phyloP scores from a whole-genome alignment of 73 alveolate genomes.

The Breviolum minutum region DNA sequence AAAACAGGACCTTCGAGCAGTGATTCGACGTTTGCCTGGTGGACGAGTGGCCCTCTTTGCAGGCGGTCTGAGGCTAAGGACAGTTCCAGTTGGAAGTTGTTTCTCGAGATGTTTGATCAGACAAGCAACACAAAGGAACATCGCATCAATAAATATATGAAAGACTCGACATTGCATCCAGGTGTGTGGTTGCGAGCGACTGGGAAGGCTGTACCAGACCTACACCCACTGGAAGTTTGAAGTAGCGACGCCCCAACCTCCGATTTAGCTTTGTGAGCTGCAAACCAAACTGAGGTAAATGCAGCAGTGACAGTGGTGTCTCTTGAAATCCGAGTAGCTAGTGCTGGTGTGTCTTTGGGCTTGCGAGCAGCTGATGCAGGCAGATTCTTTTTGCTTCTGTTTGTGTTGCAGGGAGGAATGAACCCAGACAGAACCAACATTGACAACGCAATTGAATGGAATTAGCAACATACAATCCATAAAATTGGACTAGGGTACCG shows the following conservation, averaged over 20 bases:
- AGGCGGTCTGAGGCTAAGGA: neutral
- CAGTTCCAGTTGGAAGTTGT: too few relatives aligned
- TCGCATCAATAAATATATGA: neutral
- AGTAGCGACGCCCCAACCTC: too few relatives aligned
- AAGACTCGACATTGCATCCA: neutral
- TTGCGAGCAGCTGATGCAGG: constrained; percentile 89
- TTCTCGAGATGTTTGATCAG: too few relatives aligned
- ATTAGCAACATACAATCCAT: too few relatives aligned
- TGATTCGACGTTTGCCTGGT: constrained; percentile 78
- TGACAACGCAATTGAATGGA: too few relatives aligned
- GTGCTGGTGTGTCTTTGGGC: constrained; percentile 70
- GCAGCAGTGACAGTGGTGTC: constrained; percentile 90
- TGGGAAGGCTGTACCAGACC: constrained; percentile 32
- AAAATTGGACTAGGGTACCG: too few relatives aligned
- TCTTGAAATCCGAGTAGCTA: constrained; percentile 80
- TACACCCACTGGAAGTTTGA: neutral
- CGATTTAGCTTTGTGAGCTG: neutral
- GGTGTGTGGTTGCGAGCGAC: constrained; percentile 88
- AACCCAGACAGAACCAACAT: too few relatives aligned
- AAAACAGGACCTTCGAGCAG: constrained; percentile 65
- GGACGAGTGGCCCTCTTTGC: constrained; percentile 59
- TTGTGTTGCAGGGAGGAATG: neutral
- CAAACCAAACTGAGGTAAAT: constrained; percentile 3
- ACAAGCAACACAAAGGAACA: too few relatives aligned
- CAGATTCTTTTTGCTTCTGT: neutral